These are phyloP conservation scores for Penicillium sp. DNA, from an alignment of 2,329 filamentous ascomycete genomes.

Conservation along the genomic window DNA sequence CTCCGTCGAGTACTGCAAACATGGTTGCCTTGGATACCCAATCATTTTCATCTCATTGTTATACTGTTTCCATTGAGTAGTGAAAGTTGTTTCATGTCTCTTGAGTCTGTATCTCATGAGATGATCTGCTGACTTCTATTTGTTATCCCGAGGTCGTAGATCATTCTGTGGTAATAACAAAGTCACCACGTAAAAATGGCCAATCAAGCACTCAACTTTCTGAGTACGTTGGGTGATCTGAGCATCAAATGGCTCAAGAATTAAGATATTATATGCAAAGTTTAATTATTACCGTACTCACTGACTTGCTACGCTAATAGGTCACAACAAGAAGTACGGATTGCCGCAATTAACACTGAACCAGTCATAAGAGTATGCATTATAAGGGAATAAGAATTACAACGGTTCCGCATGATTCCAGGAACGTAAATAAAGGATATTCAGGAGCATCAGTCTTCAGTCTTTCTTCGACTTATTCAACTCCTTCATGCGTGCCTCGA, in stretches of 20 bases:
- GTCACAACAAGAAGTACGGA: not conserved
- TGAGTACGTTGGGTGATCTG: too few relatives aligned
- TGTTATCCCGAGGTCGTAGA: not conserved
- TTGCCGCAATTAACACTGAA: not conserved
- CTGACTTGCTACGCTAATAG: not conserved
- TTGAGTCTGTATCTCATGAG: too few relatives aligned
- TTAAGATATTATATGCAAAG: not conserved
- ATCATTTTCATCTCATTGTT: not conserved
- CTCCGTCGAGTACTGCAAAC: not conserved
- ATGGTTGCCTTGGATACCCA: slow-evolving; percentile 1
- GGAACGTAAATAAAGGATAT: not conserved
- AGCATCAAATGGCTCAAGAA: not conserved
- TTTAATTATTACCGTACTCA: too few relatives aligned
- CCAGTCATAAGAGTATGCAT: not conserved
- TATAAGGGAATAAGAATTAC: not conserved
- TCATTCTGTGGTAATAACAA: not conserved
- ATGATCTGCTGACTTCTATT: not conserved
- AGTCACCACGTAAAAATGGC: not conserved
- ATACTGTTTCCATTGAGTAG: not conserved
- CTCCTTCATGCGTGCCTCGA: slow-evolving; percentile 63
- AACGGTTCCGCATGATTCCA: not conserved
- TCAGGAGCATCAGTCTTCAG: not conserved
- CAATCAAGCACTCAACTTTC: not conserved
- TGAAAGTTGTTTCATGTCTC: not conserved
- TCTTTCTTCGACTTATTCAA: slow-evolving; percentile 50